Conservation (phyloP, 345 rosid species). For the Camelina laxa region DNA sequence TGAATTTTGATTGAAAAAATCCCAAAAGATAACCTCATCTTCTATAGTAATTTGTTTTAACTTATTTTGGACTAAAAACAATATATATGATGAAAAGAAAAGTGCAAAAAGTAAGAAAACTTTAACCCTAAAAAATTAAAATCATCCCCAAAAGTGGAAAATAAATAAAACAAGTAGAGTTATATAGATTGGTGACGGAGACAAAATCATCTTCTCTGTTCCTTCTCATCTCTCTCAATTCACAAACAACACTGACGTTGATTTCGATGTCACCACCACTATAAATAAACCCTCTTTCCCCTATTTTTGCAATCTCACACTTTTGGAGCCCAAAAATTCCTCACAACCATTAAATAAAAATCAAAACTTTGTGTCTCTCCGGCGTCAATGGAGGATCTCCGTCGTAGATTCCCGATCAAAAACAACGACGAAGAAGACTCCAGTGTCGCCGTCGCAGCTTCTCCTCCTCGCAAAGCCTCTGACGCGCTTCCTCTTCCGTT, state of each 20-base stretch:
- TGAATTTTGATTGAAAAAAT: no score
- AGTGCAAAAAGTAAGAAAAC: no score
- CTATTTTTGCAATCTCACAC: neutral
- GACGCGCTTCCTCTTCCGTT: slow-evolving; percentile 57
- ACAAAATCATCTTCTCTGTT: slow-evolving; percentile 8
- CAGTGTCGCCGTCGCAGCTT: neutral
- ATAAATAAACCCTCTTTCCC: neutral
- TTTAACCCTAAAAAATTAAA: no score
- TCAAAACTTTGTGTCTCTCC: neutral
- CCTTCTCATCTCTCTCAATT: neutral
- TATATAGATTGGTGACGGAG: neutral
- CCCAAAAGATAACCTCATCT: no score
- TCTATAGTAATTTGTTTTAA: no score
- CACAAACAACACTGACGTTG: slow-evolving; percentile 6
- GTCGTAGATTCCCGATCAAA: slow-evolving; percentile 33
- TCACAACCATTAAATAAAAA: neutral
- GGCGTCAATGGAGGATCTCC: slow-evolving; percentile 9
- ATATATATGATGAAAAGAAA: no score
- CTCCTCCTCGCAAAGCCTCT: slow-evolving; percentile 40
- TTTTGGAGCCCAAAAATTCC: neutral
- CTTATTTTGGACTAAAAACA: no score
- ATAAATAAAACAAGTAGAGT: neutral
- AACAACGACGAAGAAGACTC: neutral
- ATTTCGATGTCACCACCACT: neutral
- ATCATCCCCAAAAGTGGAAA: neutral